Percentiles rank a stretch among this genome's conserved stretches.
Conservation (phyloP, 1,139 yeast genomes). For the Casaregolazyma suthepensis region DNA sequence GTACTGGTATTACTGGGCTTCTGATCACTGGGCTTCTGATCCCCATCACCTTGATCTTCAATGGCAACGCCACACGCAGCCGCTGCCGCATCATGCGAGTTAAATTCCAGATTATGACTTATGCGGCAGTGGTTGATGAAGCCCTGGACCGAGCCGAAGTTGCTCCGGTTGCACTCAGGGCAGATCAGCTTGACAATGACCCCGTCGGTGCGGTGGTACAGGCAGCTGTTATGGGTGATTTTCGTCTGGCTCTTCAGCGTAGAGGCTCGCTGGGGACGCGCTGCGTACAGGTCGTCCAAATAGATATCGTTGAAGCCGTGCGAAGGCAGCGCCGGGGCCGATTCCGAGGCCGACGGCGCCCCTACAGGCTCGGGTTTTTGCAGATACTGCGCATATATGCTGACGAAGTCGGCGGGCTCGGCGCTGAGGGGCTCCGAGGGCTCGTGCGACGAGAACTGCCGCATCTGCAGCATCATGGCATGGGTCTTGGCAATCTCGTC, state of each 20-base stretch:
- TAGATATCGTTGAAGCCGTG: conserved; percentile 3
- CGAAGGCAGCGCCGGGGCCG: neutral
- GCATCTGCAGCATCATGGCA: conserved; percentile 43
- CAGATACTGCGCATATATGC: conserved; percentile 37
- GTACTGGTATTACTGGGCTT: neutral
- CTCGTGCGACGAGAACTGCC: conserved; percentile 17
- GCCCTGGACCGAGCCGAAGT: conserved; percentile 75
- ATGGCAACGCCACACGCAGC: conserved; percentile 58
- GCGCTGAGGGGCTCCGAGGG: conserved; percentile 23
- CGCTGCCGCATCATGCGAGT: conserved; percentile 73
- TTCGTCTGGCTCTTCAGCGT: conserved; percentile 9
- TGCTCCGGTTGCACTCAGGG: conserved; percentile 59
- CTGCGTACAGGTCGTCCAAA: conserved; percentile 10
- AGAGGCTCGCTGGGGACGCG: conserved; percentile 14
- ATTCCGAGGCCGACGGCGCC: neutral
- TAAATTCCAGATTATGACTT: conserved; percentile 66
- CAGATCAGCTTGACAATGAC: conserved; percentile 62
- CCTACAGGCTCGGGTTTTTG: conserved; percentile 9
- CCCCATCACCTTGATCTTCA: conserved; percentile 47
- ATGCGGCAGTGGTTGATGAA: conserved; percentile 70
- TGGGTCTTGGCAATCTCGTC: conserved; percentile 62
- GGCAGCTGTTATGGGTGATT: conserved; percentile 36
- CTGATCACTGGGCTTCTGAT: conserved; percentile 14
- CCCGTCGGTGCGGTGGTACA: conserved; percentile 69
- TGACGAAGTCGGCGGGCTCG: conserved; percentile 49